Conservation (phyloP, 202 grass and related monocot genomes). For the Digitaria exilis region DNA sequence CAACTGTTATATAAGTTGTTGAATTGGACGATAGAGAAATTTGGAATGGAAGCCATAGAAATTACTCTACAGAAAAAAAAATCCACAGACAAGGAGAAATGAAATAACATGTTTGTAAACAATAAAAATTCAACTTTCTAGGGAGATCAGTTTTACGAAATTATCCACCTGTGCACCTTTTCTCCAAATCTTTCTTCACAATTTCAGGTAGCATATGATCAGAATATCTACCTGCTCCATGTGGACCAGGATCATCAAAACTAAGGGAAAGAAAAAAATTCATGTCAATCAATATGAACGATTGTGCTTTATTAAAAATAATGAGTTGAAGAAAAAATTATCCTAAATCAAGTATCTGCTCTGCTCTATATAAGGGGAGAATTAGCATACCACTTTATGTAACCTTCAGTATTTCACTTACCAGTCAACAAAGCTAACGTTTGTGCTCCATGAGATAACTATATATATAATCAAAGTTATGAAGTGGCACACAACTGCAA, state of each 20-base stretch:
- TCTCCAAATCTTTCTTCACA: constrained; percentile 86
- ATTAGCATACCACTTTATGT: constrained; percentile 10
- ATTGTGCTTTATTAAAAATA: constrained; percentile 1
- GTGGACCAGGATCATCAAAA: constrained; percentile 97
- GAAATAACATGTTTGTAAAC: constrained; percentile 18
- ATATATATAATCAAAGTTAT: constrained; percentile 98
- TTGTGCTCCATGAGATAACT: constrained; percentile 95
- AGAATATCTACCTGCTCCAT: constrained; percentile 92
- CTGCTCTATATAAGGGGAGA: constrained; percentile 14
- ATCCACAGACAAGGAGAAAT: neutral
- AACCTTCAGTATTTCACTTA: constrained; percentile 45
- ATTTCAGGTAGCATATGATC: constrained; percentile 93
- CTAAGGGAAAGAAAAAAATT: constrained; percentile 51
- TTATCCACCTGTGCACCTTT: constrained; percentile 98
- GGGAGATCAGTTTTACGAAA: constrained; percentile 33
- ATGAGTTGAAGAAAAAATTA: neutral
- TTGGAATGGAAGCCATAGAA: neutral
- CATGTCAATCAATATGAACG: constrained; percentile 3
- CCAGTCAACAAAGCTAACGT: constrained; percentile 99
- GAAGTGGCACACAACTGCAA: constrained; percentile 92
- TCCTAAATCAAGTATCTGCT: constrained; percentile 16
- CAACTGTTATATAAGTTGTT: neutral
- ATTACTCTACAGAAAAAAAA: neutral
- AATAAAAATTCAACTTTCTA: constrained; percentile 21
- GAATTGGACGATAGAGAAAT: neutral